These are phyloP conservation scores for Oxalis stricta DNA, from an alignment of 441 rosid genomes.

Conservation along the genomic window DNA sequence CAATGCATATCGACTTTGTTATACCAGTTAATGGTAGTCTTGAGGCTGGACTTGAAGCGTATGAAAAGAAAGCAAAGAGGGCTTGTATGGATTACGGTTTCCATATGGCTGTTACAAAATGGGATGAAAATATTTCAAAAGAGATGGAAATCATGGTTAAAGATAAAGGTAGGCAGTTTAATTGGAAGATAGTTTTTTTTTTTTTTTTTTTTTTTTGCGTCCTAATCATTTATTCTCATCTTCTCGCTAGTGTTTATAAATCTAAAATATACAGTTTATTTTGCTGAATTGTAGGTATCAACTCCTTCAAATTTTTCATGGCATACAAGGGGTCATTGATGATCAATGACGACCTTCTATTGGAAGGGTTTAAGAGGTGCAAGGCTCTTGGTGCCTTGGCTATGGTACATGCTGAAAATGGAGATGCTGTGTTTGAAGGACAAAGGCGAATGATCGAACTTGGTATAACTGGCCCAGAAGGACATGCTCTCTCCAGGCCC, in stretches of 20 bases:
- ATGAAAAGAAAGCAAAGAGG: slow-evolving; percentile 48
- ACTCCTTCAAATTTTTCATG: slow-evolving; percentile 94
- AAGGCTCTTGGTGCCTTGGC: slow-evolving; percentile 93
- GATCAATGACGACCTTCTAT: slow-evolving; percentile 71
- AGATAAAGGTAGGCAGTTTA: slow-evolving; percentile 85
- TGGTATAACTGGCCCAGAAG: slow-evolving; percentile 92
- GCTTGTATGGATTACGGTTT: slow-evolving; percentile 96
- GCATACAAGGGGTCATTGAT: slow-evolving; percentile 83
- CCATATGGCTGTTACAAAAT: slow-evolving; percentile 88
- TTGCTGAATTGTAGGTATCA: slow-evolving; percentile 47
- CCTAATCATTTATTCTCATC: not conserved
- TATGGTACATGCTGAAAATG: slow-evolving; percentile 99
- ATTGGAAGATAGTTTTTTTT: no score
- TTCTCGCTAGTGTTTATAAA: no score
- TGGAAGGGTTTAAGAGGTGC: slow-evolving; percentile 72
- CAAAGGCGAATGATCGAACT: slow-evolving; percentile 84
- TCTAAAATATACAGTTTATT: no score
- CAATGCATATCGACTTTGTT: slow-evolving; percentile 93
- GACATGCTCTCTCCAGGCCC: slow-evolving; percentile 95
- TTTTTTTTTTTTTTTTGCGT: no score
- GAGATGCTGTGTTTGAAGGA: slow-evolving; percentile 93
- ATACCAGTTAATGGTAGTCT: slow-evolving; percentile 73
- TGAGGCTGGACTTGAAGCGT: slow-evolving; percentile 57
- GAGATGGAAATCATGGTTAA: slow-evolving; percentile 88
- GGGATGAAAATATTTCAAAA: slow-evolving; percentile 65